Evolutionary conservation across 2,329 filamentous ascomycete genomes (phyloP).

Genomic region (Fusarium xyrophilum): DNA sequence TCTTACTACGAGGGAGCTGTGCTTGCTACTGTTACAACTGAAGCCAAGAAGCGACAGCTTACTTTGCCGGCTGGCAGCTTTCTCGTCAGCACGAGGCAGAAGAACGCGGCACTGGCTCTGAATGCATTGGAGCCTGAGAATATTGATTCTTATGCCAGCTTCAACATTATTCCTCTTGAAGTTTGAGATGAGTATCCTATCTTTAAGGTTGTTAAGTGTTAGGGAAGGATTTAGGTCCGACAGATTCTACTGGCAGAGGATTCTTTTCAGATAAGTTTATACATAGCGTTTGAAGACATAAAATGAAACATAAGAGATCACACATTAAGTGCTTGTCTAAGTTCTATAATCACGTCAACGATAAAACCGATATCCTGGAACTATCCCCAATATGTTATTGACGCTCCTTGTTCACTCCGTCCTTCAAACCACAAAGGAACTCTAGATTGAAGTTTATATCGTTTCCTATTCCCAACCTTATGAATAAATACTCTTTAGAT

Average conservation of each 20-base stretch:
- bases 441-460: too few species aligned
- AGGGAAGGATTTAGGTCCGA: not conserved
- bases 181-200: constrained; percentile 44
- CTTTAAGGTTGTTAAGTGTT: constrained; percentile 29
- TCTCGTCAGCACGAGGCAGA: constrained; percentile 44
- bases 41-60: constrained; percentile 23
- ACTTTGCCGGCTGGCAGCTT: constrained; percentile 43
- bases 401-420: too few species aligned
- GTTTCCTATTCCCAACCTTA: too few species aligned
- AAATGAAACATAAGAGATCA: not conserved
- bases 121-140: constrained; percentile 45
- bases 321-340: too few species aligned
- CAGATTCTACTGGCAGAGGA: too few species aligned
- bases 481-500: too few species aligned
- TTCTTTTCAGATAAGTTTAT: rapidly evolving
- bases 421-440: too few species aligned
- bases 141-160: constrained; percentile 45
- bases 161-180: constrained; percentile 42
- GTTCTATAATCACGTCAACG: too few species aligned
- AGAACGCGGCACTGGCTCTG: constrained; percentile 43
- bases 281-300: rapidly evolving
- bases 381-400: not conserved
- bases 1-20: constrained; percentile 42
- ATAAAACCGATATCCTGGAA: too few species aligned
- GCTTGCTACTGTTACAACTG: constrained; percentile 33